Base-by-base conservation (phyloP, 2,329 filamentous ascomycete species). In the Colletotrichum chlorophyti region DNA sequence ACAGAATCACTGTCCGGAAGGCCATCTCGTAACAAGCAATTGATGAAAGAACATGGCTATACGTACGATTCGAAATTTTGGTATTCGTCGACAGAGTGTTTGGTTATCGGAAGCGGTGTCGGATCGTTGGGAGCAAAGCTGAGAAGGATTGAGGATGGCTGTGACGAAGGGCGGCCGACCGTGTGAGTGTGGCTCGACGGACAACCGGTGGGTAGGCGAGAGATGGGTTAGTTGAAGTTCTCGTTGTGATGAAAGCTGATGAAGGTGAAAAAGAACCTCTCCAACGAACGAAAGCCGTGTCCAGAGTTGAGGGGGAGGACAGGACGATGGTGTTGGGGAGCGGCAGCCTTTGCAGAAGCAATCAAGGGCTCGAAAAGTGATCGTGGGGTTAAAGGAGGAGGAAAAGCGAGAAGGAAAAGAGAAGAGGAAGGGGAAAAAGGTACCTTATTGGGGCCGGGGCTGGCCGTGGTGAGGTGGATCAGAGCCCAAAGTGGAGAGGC, bases 401-500 rank as follows among this genome's bases (percentile, higher is more conserved):
- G 47, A 58, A 47, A 26, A 57, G 40, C 21, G 27, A 21, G 29
- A 46, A 24, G 37, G 32, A 34, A 24, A 37, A 29, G 40, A 35
- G 34, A 40, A 45, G 46, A 34, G 47, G 40, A 42, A 60, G 34
- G 58, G 58, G 53, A 52, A 31, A 58, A 53, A 40, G 53, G 34
- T 55, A 59, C 55, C 59, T 59, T 61, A 54, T 53, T 48, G 49
- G 53, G 48, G 48, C 59, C 48, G 53, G 59, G 54, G 59, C 59
- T 48, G 49, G 53, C 53, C 48, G 54, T 59, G 54, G 59, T 49
- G n/a, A n/a, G 59, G 54, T 50, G 59, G 48, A 53, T 61, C 48
- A 48, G 59, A 59, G 59, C 59, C 54, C 55, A 59, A 59, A 53
- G 54, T 59, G 54, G 59, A 54, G n/a, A n/a, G 59, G 54, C 55